phyloP scores from a whole-genome alignment of 2,329 filamentous ascomycete species.

The Cyphellophora attinorum region DNA sequence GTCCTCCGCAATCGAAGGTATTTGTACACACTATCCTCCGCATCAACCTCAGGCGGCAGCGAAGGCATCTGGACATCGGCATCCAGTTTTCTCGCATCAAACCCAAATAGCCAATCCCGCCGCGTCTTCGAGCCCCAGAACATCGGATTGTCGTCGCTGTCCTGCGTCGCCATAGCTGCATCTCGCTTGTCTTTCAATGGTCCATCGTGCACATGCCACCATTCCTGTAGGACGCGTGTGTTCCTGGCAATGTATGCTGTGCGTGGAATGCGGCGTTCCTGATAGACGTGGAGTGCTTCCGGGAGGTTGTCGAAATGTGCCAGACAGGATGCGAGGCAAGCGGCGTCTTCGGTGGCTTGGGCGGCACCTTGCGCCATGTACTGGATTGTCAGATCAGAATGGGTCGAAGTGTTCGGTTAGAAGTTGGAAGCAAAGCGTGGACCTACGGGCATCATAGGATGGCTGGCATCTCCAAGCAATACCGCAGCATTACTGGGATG shows the following conservation, averaged over 20 bases:
- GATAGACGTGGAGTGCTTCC: constrained; percentile 31
- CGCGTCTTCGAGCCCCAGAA: constrained; percentile 20
- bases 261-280: constrained; percentile 23
- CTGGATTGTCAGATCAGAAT: no score
- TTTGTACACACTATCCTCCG: constrained; percentile 2
- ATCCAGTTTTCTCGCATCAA: constrained; percentile 11
- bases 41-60: constrained; percentile 6
- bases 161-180: constrained; percentile 18
- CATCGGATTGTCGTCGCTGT: constrained; percentile 19
- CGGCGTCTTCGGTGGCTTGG: constrained; percentile 35
- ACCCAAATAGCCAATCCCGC: constrained; percentile 22
- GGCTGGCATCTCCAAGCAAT: constrained; percentile 32
- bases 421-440: no score
- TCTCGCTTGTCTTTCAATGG: constrained; percentile 18
- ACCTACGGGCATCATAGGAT: constrained; percentile 37
- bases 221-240: constrained; percentile 23
- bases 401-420: no score
- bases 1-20: no score
- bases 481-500: constrained; percentile 22
- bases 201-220: constrained; percentile 23
- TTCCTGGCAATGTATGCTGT: constrained; percentile 21
- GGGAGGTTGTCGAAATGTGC: constrained; percentile 5
- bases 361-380: constrained; percentile 36
- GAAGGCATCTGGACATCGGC: constrained; percentile 6
- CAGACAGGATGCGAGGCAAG: constrained; percentile 21